These are phyloP conservation scores for Saccharomycopsis schoenii DNA, from an alignment of 805 yeast species.

Conservation along the genomic window DNA sequence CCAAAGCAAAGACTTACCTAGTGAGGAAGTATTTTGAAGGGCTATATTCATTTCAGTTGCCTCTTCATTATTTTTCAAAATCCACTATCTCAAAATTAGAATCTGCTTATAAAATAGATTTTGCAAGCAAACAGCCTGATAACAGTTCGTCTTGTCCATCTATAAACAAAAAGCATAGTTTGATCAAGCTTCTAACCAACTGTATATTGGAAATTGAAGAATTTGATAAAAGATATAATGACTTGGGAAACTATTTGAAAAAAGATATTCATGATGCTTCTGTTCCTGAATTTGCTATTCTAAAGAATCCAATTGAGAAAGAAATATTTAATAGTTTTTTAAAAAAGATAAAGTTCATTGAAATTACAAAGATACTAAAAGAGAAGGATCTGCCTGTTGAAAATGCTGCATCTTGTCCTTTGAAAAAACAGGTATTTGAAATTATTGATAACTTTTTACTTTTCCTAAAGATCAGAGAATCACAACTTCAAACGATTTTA, in stretches of 20 bases:
- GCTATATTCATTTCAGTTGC: constrained; percentile 8
- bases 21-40: constrained; percentile 8
- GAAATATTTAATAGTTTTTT: background rate
- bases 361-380: background rate
- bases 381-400: background rate
- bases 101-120: constrained; percentile 3
- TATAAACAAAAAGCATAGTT: background rate
- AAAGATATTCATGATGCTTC: background rate
- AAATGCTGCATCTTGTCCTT: background rate
- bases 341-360: background rate
- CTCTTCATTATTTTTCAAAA: constrained; percentile 15
- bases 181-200: background rate
- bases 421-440: background rate
- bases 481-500: constrained; percentile 15
- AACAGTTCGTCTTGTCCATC: background rate
- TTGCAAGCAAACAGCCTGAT: background rate
- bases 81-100: constrained; percentile 11
- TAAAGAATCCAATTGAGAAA: background rate
- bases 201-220: background rate
- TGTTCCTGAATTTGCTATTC: background rate
- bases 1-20: constrained; percentile 2
- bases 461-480: constrained; percentile 16
- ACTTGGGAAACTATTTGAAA: background rate
- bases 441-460: constrained; percentile 4
- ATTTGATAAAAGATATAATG: background rate